Base-by-base conservation (phyloP, 2,329 filamentous ascomycete genomes). In the Paracamarosporium sp. region DNA sequence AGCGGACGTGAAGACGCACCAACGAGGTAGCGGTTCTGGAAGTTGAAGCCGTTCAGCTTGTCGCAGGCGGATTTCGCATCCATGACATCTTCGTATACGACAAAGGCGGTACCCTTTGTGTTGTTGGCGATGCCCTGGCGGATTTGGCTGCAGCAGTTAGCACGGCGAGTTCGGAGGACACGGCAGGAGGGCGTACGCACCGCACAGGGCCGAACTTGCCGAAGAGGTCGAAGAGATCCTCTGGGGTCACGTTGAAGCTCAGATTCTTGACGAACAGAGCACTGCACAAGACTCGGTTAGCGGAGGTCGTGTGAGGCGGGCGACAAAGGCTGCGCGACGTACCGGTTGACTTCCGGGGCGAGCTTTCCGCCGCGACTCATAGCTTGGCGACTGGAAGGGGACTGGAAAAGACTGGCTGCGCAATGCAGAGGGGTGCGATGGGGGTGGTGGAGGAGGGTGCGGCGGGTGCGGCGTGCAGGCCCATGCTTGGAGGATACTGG, bases 221-320 rank as follows among this genome's bases (percentile, higher is more conserved):
- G 83, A 99, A 99, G 77, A 99, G 91, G 78, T 97, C 94, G 82
- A 97, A 99, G 68, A 99, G 88, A 82, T 98, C 93, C 82, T 97
- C 93, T 74, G 94, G 90, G 75, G 93, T 95, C 76, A 99, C 93
- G 90, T 96, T 97, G 88, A 97, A 98, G 90, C 93, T 96, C 84
- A 98, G 88, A 88, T 99, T 98, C 92, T 98, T 98, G 76, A 98
- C 94, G 88, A 98, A 98, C 85, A 99, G 91, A 90, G 95, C 94
- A 89, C 94, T 97, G 63, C 46, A 59, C 20, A 54, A 15, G 41
- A 50, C 55, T 47, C 59, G 50, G 69, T 76, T 71, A 76, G 73
- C 70, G 64, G 60, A 70, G 62, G 65, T 70, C 53, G 66, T 67
- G 69, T 65, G 64, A 63, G 59, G 57, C 59, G 64, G 63, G 53